Base-by-base conservation (phyloP, 2,329 filamentous ascomycete species). In the Colletotrichum tropicale region DNA sequence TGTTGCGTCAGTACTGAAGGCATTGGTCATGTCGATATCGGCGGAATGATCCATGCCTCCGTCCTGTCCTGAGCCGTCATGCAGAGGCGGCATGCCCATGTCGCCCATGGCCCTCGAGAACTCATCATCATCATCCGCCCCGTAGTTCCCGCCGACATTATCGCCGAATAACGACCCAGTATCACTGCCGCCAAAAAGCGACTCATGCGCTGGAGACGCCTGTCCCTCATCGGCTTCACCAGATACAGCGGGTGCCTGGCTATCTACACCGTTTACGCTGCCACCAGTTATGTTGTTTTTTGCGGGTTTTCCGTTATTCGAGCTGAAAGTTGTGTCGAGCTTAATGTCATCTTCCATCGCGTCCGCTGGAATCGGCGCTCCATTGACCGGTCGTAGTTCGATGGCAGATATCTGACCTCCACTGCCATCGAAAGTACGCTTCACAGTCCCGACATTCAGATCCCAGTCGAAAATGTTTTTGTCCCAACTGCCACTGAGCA, bases 391-490 rank as follows among this genome's bases (percentile, higher is more conserved):
- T 5, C 97, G 91, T 73, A 95, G 90, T 84, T 98, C 96, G 55
- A 99, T 93, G 3, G 95, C 92, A 3, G 95, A 97, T 75, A 98
- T 96, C 82, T 99, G 97, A 8, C 94, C 89, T 16, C 93, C 94
- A 69, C 90, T 95, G 3, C 94, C 93, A 62, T 93, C 92, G 81
- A 97, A 99, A 6, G 90, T 90, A 13, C 96, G 91, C 78, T 92
- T 93, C 8, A 94, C 89, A 80, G 94, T 89, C 0, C 97, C 97
- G 2, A 92, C 97, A 80, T 98, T 95, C 30, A 99, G 85, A 83
- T 98, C 97, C 97, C 97, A 99, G 82, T 98, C 96, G 69, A 96
- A 91, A 1, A 98, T 93, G 21, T 91, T 94, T 86, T 98, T 98
- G 84, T 99, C 97, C 97, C 97, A 99, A 82, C 96, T 96, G 5